Evolutionary conservation across 768 basidiomycete species (phyloP), one percentile per base, ranked within the genome.

Genomic region (Phanerodontia chrysosporium): DNA sequence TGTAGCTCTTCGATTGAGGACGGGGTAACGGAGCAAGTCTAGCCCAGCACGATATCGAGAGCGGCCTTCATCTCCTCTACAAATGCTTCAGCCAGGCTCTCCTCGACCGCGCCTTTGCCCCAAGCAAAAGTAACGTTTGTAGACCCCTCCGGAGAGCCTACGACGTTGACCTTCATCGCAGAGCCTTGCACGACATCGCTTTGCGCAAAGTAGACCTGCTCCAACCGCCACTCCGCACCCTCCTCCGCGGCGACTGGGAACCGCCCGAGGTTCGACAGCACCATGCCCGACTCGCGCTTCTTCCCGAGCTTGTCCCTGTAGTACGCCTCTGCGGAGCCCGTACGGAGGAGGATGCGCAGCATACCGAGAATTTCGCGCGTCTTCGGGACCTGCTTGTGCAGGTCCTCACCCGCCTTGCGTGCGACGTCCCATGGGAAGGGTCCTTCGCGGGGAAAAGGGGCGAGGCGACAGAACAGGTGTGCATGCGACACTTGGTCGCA

Each of bases 401-500:
- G 30, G 5, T 32, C 30, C 29, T 29, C 28, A 12, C 28, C 30
- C 2, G n/a, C n/a, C 29, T 30, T 16, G 29, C 18, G n/a, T 29
- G 30, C 27, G 24, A 18, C 35, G n/a, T 13, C 29, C 58, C 58
- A 60, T 2, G 52, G 53, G 22, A 53, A 53, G 52, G 30, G 22
- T 13, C 18, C 13, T n/a, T 24, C 30, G 22, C n/a, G 8, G 8
- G 18, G 13, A 16, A 53, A 16, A n/a, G 52, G 52, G 10, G 36
- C 22, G 7, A 42, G 10, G 52, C 52, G 52, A 18, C 22, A 22
- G n/a, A 21, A 53, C 16, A 42, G 13, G 35, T 42, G 21, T 12
- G 14, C 62, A 3, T 60, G 49, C 5, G 75, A 74, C 36, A 73
- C 68, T 45, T 69, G 64, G 58, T 75, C 72, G 65, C 76, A 75